A percentile compares a stretch with the other conserved stretches of the same genome.
Conservation (phyloP, 208 protist species). For the Crithidia fasciculata region DNA sequence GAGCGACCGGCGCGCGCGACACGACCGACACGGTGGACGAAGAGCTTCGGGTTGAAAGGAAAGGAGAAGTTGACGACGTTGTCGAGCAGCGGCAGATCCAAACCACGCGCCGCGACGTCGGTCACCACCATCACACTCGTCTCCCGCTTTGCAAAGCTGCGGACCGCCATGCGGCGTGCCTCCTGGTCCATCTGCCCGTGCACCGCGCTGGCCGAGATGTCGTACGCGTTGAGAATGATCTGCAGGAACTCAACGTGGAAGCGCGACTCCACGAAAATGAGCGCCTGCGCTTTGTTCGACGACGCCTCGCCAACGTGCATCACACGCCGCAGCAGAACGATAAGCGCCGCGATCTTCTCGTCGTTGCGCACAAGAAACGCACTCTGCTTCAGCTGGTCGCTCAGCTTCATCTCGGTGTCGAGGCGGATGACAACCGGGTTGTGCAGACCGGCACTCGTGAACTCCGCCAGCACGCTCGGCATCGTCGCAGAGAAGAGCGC, state of each 20-base stretch:
- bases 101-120: constrained; percentile 99
- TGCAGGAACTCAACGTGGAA: constrained; percentile 98
- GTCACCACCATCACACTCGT: constrained; percentile 98
- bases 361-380: constrained; percentile 95
- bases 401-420: constrained; percentile 97
- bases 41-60: constrained; percentile 97
- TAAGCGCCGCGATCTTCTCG: constrained; percentile 95
- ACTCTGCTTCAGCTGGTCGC: constrained; percentile 94
- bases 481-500: constrained; percentile 99
- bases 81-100: constrained; percentile 99
- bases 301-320: constrained; percentile 68
- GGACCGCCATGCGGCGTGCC: constrained; percentile 95
- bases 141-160: constrained; percentile 90
- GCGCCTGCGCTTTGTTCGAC: constrained; percentile 78
- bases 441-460: constrained; percentile 96
- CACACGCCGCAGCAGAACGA: constrained; percentile 93
- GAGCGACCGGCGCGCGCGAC: constrained; percentile 97
- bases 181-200: constrained; percentile 98
- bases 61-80: constrained; percentile 99
- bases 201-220: constrained; percentile 79
- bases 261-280: constrained; percentile 97
- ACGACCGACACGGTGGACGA: constrained; percentile 98
- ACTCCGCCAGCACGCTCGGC: constrained; percentile 97
- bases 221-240: constrained; percentile 86
- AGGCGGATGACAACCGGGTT: constrained; percentile 97